phyloP scores from a whole-genome alignment of 805 yeast species.

The Candida broadrunensis region DNA sequence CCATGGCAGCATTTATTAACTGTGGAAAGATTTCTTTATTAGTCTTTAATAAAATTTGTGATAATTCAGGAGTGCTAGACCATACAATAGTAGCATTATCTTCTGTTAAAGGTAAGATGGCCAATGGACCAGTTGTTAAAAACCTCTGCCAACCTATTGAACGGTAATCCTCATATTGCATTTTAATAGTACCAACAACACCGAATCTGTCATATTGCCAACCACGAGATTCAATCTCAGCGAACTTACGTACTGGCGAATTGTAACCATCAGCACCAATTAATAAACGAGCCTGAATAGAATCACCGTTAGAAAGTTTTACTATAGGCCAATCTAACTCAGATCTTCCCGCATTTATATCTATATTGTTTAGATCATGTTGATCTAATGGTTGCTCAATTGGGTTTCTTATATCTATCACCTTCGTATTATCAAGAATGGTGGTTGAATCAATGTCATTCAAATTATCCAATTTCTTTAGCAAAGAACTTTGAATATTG shows the following conservation, averaged over 20 bases:
- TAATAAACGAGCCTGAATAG: conserved; percentile 65
- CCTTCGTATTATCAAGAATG: conserved; percentile 67
- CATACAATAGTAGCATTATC: conserved; percentile 90
- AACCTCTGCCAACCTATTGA: conserved; percentile 92
- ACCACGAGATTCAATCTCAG: conserved; percentile 83
- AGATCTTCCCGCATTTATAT: conserved; percentile 15
- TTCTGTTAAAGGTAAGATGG: conserved; percentile 83
- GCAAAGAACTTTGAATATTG: conserved; percentile 75
- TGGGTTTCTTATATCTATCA: conserved; percentile 45
- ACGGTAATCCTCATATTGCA: conserved; percentile 69
- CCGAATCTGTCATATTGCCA: conserved; percentile 91
- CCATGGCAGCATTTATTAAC: conserved; percentile 81
- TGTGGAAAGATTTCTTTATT: conserved; percentile 62
- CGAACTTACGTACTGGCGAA: conserved; percentile 83
- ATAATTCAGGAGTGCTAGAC: conserved; percentile 79
- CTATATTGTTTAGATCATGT: conserved; percentile 17
- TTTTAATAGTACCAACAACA: conserved; percentile 82
- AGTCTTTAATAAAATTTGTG: conserved; percentile 57
- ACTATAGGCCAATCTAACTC: conserved; percentile 74
- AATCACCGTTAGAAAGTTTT: conserved; percentile 60
- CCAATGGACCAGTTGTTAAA: conserved; percentile 88
- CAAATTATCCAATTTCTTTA: conserved; percentile 42
- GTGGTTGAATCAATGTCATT: conserved; percentile 21
- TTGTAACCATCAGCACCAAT: conserved; percentile 96
- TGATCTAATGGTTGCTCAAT: conserved; percentile 5